Evolutionary conservation across 2,329 filamentous ascomycete species (phyloP).

Genomic region (Arthrobotrys conoides): DNA sequence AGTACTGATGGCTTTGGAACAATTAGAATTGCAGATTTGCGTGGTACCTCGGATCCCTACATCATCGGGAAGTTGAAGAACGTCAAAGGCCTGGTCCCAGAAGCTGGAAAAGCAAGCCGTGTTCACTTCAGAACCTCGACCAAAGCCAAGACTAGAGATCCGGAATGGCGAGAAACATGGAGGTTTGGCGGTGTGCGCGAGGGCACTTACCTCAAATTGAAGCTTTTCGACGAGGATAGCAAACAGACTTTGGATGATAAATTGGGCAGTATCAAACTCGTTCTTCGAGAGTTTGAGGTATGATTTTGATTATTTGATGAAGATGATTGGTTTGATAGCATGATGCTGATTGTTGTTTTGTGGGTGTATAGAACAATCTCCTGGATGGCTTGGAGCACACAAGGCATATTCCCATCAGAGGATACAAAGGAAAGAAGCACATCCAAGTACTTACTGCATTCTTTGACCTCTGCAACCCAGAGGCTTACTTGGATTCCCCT

Average conservation of each 20-base stretch:
- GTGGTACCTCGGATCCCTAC: constrained; percentile 51
- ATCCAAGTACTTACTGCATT: constrained; percentile 49
- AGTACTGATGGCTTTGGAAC: background rate
- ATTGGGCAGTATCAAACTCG: constrained; percentile 55
- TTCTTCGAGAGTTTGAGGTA: constrained; percentile 40
- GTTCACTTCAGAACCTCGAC: constrained; percentile 57
- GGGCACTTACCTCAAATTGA: constrained; percentile 59
- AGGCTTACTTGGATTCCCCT: constrained; percentile 23
- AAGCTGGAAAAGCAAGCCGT: constrained; percentile 38
- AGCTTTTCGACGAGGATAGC: constrained; percentile 52
- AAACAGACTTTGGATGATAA: constrained; percentile 46
- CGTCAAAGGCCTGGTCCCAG: constrained; percentile 43
- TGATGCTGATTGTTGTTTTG: constrained; percentile 7
- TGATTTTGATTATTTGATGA: background rate
- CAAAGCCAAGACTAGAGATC: constrained; percentile 42
- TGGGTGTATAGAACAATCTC: constrained; percentile 25
- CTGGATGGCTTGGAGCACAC: constrained; percentile 44
- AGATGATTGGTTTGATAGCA: background rate
- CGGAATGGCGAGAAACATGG: constrained; percentile 58
- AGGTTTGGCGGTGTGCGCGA: constrained; percentile 47
- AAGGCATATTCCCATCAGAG: constrained; percentile 36
- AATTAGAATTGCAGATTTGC: constrained; percentile 51
- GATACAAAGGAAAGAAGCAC: constrained; percentile 49
- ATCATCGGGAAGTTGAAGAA: constrained; percentile 60
- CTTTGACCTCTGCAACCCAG: constrained; percentile 56